A percentile compares a stretch with the other conserved stretches of the same genome.
These are phyloP conservation scores for Suillus clintonianus DNA, from an alignment of 768 basidiomycete genomes.

Conservation along the genomic window DNA sequence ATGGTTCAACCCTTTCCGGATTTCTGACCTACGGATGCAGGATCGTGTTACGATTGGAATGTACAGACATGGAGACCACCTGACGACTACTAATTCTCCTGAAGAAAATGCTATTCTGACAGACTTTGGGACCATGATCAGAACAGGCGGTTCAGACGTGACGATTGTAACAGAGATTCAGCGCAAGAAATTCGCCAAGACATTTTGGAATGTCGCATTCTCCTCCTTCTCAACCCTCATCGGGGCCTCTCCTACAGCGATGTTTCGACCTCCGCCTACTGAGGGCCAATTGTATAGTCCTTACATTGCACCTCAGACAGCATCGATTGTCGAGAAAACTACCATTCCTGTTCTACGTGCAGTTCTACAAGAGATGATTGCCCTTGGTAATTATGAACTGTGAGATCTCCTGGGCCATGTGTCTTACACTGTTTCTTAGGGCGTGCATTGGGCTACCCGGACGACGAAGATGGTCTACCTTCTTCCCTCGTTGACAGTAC, in stretches of 20 bases:
- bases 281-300: constrained; percentile 39
- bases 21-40: constrained; percentile 28
- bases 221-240: constrained; percentile 55
- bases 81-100: constrained; percentile 40
- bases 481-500: constrained; percentile 40
- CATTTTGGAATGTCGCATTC: constrained; percentile 64
- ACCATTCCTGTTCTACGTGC: constrained; percentile 50
- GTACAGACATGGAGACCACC: constrained; percentile 48
- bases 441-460: constrained; percentile 49
- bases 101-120: constrained; percentile 44
- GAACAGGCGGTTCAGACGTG: constrained; percentile 48
- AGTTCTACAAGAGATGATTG: constrained; percentile 46
- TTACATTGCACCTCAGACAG: constrained; percentile 42
- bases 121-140: constrained; percentile 47
- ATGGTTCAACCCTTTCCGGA: background rate
- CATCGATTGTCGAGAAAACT: constrained; percentile 40
- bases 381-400: constrained; percentile 34
- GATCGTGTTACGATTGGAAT: constrained; percentile 55
- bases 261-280: constrained; percentile 50
- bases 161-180: constrained; percentile 60
- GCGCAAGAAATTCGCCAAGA: constrained; percentile 61
- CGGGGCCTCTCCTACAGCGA: constrained; percentile 46
- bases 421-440: constrained; percentile 26
- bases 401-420: background rate
- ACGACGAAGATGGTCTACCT: constrained; percentile 47